Conservation (phyloP, 2,329 filamentous ascomycete genomes). For the Alternaria viburni region DNA sequence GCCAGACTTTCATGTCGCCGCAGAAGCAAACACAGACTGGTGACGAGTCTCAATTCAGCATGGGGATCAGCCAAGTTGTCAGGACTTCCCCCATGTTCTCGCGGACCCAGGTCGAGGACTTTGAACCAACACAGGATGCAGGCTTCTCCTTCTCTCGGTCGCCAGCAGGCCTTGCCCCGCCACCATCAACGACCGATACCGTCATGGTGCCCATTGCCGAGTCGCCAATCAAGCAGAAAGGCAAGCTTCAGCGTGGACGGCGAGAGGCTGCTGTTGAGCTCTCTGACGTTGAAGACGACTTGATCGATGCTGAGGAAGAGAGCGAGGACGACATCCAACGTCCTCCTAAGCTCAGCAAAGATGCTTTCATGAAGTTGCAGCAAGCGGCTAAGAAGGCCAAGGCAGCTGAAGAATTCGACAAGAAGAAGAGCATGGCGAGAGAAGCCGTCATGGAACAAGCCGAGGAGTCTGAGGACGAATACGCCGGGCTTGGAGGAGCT, state of each 20-base stretch:
- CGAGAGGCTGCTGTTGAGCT: slow-evolving; percentile 48
- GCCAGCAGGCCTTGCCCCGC: slow-evolving; percentile 68
- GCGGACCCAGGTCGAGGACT: slow-evolving; percentile 70
- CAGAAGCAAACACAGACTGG: slow-evolving; percentile 29
- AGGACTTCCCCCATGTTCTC: slow-evolving; percentile 38
- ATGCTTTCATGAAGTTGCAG: slow-evolving; percentile 74
- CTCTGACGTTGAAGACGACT: slow-evolving; percentile 56
- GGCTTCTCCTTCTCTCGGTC: slow-evolving; percentile 74
- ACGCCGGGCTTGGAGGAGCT: slow-evolving; percentile 87
- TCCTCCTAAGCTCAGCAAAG: slow-evolving; percentile 46
- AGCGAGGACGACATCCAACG: slow-evolving; percentile 39
- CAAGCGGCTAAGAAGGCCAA: slow-evolving; percentile 66
- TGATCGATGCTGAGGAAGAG: slow-evolving; percentile 25
- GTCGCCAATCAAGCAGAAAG: slow-evolving; percentile 70
- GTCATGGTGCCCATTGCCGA: slow-evolving; percentile 64
- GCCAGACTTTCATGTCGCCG: slow-evolving; percentile 53
- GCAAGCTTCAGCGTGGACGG: slow-evolving; percentile 59
- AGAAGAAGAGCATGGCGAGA: slow-evolving; percentile 85
- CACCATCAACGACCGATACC: slow-evolving; percentile 74
- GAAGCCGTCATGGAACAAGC: slow-evolving; percentile 89
- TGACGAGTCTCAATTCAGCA: slow-evolving; percentile 30
- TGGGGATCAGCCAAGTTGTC: slow-evolving; percentile 47
- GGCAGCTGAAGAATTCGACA: slow-evolving; percentile 67
- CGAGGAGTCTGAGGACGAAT: slow-evolving; percentile 97
- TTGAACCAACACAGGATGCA: slow-evolving; percentile 80